Conservation (phyloP, 345 rosid species). For the Leavenworthia alabamica region DNA sequence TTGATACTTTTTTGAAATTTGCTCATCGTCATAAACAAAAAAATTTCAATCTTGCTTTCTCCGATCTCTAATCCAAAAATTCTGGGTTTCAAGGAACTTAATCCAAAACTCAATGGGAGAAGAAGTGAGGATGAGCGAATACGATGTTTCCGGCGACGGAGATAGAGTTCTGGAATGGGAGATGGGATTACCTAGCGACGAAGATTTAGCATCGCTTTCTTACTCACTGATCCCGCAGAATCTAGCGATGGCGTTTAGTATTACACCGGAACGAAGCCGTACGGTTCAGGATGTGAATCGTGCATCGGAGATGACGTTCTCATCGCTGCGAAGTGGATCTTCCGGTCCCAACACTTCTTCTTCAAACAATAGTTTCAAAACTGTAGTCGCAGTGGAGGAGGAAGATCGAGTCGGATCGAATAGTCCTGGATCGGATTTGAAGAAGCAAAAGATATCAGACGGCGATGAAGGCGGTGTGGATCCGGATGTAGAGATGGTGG, state of each 20-base stretch:
- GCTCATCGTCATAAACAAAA: slow-evolving; percentile 32
- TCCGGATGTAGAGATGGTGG: slow-evolving; percentile 14
- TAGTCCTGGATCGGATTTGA: slow-evolving; percentile 51
- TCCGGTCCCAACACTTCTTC: slow-evolving; percentile 10
- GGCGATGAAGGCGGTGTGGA: slow-evolving; percentile 35
- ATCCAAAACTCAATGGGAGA: slow-evolving; percentile 35
- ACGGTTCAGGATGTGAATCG: slow-evolving; percentile 59
- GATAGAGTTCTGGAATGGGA: slow-evolving; percentile 79
- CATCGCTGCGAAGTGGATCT: slow-evolving; percentile 41
- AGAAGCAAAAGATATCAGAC: slow-evolving; percentile 54
- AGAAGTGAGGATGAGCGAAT: slow-evolving; percentile 38
- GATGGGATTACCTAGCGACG: slow-evolving; percentile 63
- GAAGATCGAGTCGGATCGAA: slow-evolving; percentile 50
- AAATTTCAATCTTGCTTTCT: not conserved
- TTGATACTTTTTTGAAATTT: slow-evolving; percentile 8
- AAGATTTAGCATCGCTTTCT: slow-evolving; percentile 69
- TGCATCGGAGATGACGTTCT: slow-evolving; percentile 62
- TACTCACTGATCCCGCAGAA: slow-evolving; percentile 60
- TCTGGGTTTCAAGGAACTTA: too few relatives aligned
- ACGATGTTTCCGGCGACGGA: slow-evolving; percentile 38
- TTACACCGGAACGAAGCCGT: slow-evolving; percentile 50
- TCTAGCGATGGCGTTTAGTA: slow-evolving; percentile 83
- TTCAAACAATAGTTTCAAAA: slow-evolving; percentile 34
- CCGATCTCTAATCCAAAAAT: too few relatives aligned
- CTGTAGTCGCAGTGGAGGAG: slow-evolving; percentile 33